phyloP scores from a whole-genome alignment of 2,329 filamentous ascomycete species.

The Cryphonectria carpinicola region DNA sequence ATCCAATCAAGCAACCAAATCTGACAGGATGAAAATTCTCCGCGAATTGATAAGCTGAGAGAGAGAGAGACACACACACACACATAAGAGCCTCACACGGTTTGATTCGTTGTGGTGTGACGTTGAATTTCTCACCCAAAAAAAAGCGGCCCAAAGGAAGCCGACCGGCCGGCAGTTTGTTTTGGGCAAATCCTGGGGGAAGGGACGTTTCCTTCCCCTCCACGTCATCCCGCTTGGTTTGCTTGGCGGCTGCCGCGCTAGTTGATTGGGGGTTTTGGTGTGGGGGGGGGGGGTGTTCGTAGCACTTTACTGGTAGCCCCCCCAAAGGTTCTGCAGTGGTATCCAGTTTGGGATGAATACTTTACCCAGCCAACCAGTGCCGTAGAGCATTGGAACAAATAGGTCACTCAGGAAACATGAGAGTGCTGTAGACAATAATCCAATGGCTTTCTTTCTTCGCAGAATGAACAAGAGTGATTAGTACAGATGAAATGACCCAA shows the following conservation, averaged over 20 bases:
- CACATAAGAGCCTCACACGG: neutral
- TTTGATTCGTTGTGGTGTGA: constrained; percentile 18
- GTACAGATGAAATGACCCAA: neutral
- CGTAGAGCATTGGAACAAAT: neutral
- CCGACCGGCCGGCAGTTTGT: neutral
- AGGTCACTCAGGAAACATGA: neutral
- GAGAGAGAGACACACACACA: too few species aligned
- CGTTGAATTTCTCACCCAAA: neutral
- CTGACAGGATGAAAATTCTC: neutral
- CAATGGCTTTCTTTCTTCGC: too few species aligned
- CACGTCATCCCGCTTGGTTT: constrained; percentile 7
- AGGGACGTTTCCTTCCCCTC: neutral
- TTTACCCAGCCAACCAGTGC: neutral
- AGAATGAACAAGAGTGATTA: neutral
- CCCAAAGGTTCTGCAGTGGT: neutral
- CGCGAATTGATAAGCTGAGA: neutral
- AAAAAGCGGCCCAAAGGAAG: neutral
- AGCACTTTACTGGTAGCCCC: neutral
- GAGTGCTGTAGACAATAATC: neutral
- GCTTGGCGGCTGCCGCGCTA: constrained; percentile 1
- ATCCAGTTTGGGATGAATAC: neutral
- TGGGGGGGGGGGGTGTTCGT: neutral
- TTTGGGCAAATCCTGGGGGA: neutral
- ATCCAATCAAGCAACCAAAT: neutral
- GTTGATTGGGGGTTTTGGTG: neutral